Conservation (phyloP, 305 asterid genomes). For the Withania somnifera region DNA sequence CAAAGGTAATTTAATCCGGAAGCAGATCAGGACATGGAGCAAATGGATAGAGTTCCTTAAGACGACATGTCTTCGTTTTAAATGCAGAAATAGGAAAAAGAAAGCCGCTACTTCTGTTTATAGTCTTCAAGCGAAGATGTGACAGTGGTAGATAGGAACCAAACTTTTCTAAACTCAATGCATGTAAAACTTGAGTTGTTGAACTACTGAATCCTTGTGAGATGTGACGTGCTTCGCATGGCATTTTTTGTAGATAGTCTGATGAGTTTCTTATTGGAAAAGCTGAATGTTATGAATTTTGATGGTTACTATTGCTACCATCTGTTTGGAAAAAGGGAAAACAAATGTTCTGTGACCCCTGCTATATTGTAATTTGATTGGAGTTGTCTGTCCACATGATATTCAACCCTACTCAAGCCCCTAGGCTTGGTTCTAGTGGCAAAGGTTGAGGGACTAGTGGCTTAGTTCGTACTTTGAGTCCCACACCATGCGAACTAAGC, state of each 20-base stretch:
- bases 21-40: neutral
- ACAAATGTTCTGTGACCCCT: neutral
- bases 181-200: neutral
- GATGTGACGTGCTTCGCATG: neutral
- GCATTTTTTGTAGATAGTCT: neutral
- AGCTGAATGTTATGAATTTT: neutral
- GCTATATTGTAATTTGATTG: neutral
- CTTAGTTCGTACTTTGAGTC: neutral
- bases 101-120: neutral
- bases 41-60: neutral
- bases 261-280: neutral
- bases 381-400: neutral
- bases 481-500: neutral
- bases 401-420: neutral
- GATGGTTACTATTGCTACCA: neutral
- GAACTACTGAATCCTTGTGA: neutral
- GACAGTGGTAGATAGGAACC: neutral
- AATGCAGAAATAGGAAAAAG: neutral
- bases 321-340: neutral
- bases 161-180: neutral
- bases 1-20: neutral
- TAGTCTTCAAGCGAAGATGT: neutral
- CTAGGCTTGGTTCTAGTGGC: neutral
- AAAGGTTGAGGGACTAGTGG: neutral
- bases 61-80: neutral